Evolutionary conservation across 164 flowering plant genomes (phyloP).

Genomic region (Nymphaea thermarum): DNA sequence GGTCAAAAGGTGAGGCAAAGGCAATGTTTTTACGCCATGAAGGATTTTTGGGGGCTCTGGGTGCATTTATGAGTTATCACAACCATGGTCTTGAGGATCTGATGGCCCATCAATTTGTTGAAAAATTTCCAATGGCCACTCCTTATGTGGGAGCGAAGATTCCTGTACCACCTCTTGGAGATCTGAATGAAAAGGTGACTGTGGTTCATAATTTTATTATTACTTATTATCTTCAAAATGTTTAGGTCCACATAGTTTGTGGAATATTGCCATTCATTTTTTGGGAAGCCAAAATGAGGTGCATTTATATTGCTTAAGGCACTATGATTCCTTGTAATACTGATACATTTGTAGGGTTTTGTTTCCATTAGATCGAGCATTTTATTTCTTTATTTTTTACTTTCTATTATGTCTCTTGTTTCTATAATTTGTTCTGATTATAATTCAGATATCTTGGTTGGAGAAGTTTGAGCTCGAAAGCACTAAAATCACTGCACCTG

Average conservation of each 20-base stretch:
- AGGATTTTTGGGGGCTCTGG: slow-evolving; percentile 94
- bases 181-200: slow-evolving; percentile 90
- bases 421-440: slow-evolving; percentile 3
- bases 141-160: slow-evolving; percentile 87
- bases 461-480: slow-evolving; percentile 91
- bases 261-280: neutral
- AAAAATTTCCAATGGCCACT: slow-evolving; percentile 98
- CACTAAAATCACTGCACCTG: slow-evolving; percentile 94
- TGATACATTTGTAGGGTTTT: neutral
- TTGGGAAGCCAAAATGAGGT: neutral
- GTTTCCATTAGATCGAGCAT: neutral
- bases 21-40: slow-evolving; percentile 99
- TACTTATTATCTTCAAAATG: no score
- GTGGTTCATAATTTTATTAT: neutral
- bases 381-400: neutral
- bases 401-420: neutral
- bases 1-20: slow-evolving; percentile 86
- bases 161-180: slow-evolving; percentile 88
- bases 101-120: slow-evolving; percentile 97
- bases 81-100: slow-evolving; percentile 96
- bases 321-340: neutral
- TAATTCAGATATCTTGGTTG: slow-evolving; percentile 92
- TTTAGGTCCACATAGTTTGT: no score
- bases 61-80: slow-evolving; percentile 98
- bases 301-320: neutral